Evolutionary conservation across 2,329 filamentous ascomycete species (phyloP).

Genomic region (Scedosporium dehoogii): DNA sequence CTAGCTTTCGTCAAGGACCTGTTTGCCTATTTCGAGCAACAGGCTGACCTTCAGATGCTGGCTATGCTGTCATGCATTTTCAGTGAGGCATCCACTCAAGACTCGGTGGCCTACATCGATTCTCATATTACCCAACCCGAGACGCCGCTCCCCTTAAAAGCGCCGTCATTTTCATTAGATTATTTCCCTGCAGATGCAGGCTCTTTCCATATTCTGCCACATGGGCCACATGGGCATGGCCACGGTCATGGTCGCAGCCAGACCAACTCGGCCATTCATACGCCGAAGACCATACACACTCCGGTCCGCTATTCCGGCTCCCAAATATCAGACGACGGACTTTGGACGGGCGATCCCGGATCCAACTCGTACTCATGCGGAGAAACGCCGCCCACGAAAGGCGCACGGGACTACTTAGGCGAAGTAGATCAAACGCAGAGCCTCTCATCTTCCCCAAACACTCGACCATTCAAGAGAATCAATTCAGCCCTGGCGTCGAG

Average conservation of each 20-base stretch:
- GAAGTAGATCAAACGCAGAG: conserved; percentile 35
- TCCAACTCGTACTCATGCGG: conserved; percentile 52
- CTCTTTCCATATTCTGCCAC: neutral
- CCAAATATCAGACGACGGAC: conserved; percentile 43
- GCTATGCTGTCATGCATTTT: conserved; percentile 64
- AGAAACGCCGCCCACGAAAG: conserved; percentile 48
- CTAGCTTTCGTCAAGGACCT: conserved; percentile 50
- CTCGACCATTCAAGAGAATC: conserved; percentile 38
- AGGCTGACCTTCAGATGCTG: conserved; percentile 59
- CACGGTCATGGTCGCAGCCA: conserved; percentile 28
- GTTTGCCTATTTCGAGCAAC: conserved; percentile 53
- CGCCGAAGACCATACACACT: conserved; percentile 46
- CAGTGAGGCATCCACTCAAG: conserved; percentile 46
- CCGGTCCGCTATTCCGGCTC: conserved; percentile 45
- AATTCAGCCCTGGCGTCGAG: conserved; percentile 47
- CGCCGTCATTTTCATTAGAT: conserved; percentile 55
- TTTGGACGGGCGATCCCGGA: conserved; percentile 42
- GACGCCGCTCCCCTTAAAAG: conserved; percentile 55
- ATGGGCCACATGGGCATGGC: conserved; percentile 13
- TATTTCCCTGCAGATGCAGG: conserved; percentile 51
- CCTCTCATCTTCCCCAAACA: conserved; percentile 50
- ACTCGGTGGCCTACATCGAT: conserved; percentile 47
- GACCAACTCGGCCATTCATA: conserved; percentile 44
- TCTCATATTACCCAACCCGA: conserved; percentile 47
- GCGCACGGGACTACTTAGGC: conserved; percentile 31